These are phyloP conservation scores for Mycena polygramma DNA, from an alignment of 768 basidiomycete species.

Conservation along the genomic window DNA sequence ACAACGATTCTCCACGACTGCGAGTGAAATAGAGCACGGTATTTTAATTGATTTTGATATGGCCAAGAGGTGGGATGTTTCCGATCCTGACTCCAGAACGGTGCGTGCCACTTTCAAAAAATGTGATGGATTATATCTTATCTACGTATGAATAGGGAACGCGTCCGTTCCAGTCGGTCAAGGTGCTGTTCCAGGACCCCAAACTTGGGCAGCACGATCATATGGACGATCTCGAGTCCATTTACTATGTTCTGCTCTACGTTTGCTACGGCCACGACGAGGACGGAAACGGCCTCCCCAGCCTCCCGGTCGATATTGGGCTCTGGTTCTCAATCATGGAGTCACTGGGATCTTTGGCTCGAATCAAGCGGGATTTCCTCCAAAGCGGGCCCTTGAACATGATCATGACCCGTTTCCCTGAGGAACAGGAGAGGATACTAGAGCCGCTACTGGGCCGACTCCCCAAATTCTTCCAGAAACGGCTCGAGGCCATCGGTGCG, in stretches of 20 bases:
- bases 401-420: background rate
- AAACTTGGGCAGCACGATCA: slow-evolving; percentile 22
- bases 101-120: background rate
- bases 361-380: background rate
- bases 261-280: slow-evolving; percentile 6
- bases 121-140: too few relatives aligned
- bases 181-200: background rate
- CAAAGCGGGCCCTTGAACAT: background rate
- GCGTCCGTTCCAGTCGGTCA: slow-evolving; percentile 17
- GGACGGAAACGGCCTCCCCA: background rate
- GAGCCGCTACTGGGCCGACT: background rate
- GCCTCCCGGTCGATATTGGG: background rate
- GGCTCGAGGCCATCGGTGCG: background rate
- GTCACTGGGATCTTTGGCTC: background rate
- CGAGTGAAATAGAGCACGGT: background rate
- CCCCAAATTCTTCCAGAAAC: too few relatives aligned
- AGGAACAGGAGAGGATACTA: background rate
- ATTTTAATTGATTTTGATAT: slow-evolving; percentile 22
- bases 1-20: background rate
- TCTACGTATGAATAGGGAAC: background rate
- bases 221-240: slow-evolving; percentile 27
- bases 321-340: background rate
- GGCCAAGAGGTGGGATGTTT: too few relatives aligned
- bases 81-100: background rate
- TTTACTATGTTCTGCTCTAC: slow-evolving; percentile 15